A percentile compares a stretch with the other conserved stretches of the same genome.
phyloP scores from a whole-genome alignment of 805 yeast genomes.

The Martiniozyma abietophila region DNA sequence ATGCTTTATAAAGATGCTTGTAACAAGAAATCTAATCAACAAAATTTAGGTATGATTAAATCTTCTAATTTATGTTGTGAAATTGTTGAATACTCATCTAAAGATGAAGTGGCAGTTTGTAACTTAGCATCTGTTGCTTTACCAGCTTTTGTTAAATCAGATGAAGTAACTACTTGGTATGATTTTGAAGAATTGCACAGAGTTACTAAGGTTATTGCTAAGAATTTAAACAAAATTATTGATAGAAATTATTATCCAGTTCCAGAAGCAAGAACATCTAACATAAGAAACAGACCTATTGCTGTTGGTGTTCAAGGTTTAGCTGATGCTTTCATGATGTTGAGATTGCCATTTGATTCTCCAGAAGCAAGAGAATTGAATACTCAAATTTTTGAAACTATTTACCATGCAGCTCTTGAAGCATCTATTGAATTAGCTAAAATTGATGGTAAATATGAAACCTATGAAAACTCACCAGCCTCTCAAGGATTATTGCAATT shows the following conservation, averaged over 20 bases:
- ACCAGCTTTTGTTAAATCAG: conserved; percentile 45
- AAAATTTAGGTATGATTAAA: conserved; percentile 51
- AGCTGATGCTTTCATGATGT: conserved; percentile 48
- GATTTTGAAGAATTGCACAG: conserved; percentile 48
- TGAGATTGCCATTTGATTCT: conserved; percentile 50
- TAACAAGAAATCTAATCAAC: conserved; percentile 48
- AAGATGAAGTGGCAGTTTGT: conserved; percentile 54
- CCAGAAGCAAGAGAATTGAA: conserved; percentile 47
- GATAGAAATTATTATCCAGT: conserved; percentile 51
- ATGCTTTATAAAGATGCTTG: conserved; percentile 58
- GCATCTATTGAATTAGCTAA: conserved; percentile 46
- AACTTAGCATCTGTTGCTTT: conserved; percentile 52
- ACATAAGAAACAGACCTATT: conserved; percentile 51
- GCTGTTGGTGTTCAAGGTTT: conserved; percentile 59
- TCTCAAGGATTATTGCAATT: conserved; percentile 48
- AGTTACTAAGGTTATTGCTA: conserved; percentile 43
- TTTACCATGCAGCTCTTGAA: conserved; percentile 51
- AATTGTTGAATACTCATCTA: conserved; percentile 50
- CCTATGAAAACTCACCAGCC: conserved; percentile 50
- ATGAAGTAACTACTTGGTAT: conserved; percentile 35
- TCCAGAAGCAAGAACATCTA: conserved; percentile 42
- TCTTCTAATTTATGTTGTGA: conserved; percentile 57
- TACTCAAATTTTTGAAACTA: conserved; percentile 52
- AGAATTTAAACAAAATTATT: conserved; percentile 47
- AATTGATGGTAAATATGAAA: conserved; percentile 40